Evolutionary conservation across 2,329 filamentous ascomycete species (phyloP), one percentile per base, ranked within the genome.

Genomic region (Amauroascus niger): DNA sequence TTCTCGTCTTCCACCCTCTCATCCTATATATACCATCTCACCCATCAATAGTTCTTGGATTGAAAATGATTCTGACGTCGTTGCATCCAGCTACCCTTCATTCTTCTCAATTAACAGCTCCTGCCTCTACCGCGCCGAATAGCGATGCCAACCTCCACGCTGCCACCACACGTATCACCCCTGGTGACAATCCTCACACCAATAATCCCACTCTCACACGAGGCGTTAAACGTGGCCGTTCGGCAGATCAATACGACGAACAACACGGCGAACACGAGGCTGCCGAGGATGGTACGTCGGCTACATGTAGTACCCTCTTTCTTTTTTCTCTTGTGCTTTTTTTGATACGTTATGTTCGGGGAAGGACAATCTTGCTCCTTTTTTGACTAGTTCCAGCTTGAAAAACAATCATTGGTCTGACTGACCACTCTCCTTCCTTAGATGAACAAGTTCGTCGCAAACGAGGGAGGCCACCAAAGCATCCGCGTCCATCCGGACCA

Each of bases 141-240:
- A 51, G 24, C 28, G 26, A 30, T 39, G 46, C 30, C 32, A n/a
- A 45, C 35, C 24, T 48, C 28, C 30, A 37, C 41, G 65, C 71
- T 60, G 69, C 52, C 32, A 37, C 53, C 35, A 2, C 33, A 11
- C 33, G 11, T 43, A 24, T 37, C 22, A 26, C 37, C 18, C 22
- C 37, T 20, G 11, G 14, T 24, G 41, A 39, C 28, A 51, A 20
- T 47, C 11, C 43, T 24, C 49, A 30, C 43, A 33, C 44, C 11
- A 50, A n/a, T 35, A 49, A 69, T 58, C 40, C 41, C 5, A 18
- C 16, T 14, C 49, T 52, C 69, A 66, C 58, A 69, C 71, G 87
- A 69, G 86, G 86, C 62, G 74, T 84, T 63, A 94, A 94, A 76
- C 81, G 88, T 70, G 86, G 81, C 76, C 83, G 86, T 60, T 90